phyloP scores from a whole-genome alignment of 2,329 filamentous ascomycete species.

The Scopulariopsis brevicaulis region DNA sequence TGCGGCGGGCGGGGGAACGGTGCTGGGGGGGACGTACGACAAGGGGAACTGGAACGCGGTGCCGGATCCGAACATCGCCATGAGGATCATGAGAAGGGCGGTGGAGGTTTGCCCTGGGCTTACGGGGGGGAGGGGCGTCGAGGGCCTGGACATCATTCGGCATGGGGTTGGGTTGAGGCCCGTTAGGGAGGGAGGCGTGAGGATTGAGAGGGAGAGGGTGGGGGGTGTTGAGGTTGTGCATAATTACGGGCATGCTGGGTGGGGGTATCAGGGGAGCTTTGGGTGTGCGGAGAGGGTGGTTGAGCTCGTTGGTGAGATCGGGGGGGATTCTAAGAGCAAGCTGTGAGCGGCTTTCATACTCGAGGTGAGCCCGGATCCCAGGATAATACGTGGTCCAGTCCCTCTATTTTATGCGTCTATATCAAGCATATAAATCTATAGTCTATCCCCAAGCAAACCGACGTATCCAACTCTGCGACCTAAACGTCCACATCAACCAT shows the following conservation, averaged over 20 bases:
- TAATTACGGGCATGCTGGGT: slow-evolving; percentile 70
- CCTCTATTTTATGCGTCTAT: background rate
- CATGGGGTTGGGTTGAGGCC: slow-evolving; percentile 78
- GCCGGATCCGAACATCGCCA: slow-evolving; percentile 68
- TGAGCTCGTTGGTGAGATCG: slow-evolving; percentile 54
- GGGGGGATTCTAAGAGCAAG: slow-evolving; percentile 12
- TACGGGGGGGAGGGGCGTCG: slow-evolving; percentile 53
- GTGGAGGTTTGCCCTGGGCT: slow-evolving; percentile 54
- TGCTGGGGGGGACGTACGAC: slow-evolving; percentile 79
- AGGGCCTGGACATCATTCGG: slow-evolving; percentile 62
- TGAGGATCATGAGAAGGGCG: slow-evolving; percentile 73
- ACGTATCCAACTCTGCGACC: background rate
- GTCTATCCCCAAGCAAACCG: background rate
- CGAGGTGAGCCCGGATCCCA: background rate
- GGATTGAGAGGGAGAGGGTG: slow-evolving; percentile 55
- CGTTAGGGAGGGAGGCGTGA: slow-evolving; percentile 58
- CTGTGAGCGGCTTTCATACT: background rate
- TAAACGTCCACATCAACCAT: background rate
- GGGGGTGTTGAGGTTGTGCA: slow-evolving; percentile 61
- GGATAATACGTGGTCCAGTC: background rate
- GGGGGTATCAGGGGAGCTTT: slow-evolving; percentile 62
- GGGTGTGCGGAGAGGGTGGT: slow-evolving; percentile 59
- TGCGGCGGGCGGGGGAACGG: slow-evolving; percentile 67
- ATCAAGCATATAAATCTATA: background rate
- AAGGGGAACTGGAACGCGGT: slow-evolving; percentile 68